phyloP scores from a whole-genome alignment of 2,329 filamentous ascomycete species.

The Hymenoscyphus repandus region DNA sequence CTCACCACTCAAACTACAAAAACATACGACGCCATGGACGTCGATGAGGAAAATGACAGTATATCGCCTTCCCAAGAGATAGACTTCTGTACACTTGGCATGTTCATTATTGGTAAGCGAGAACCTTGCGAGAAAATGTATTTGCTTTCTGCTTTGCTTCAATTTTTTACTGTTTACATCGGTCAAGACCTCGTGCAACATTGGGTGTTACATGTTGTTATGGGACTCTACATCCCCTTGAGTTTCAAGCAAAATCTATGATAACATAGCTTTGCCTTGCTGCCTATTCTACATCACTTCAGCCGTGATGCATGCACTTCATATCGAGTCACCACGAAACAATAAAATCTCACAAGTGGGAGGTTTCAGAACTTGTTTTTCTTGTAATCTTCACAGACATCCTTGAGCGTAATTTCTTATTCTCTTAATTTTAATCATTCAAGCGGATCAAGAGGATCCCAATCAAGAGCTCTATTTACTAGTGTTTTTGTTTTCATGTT shows the following conservation, averaged over 20 bases:
- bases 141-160: conserved; percentile 5
- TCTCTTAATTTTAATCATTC: no score
- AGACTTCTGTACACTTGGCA: conserved; percentile 66
- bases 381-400: no score
- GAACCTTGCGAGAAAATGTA: background rate
- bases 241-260: no score
- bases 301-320: no score
- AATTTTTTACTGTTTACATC: conserved; percentile 3
- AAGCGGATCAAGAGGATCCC: background rate
- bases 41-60: conserved; percentile 20
- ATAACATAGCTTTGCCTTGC: no score
- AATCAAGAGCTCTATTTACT: background rate
- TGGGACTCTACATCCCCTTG: background rate
- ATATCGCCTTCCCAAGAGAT: conserved; percentile 37
- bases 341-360: no score
- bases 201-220: background rate
- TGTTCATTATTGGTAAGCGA: conserved; percentile 65
- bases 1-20: background rate
- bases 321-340: no score
- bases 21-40: conserved; percentile 20
- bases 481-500: background rate
- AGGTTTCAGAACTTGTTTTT: no score
- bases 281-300: no score
- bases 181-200: background rate
- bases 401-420: no score